These are phyloP conservation scores for Vaccinium darrowii DNA, from an alignment of 148 eudicot species.

Conservation along the genomic window DNA sequence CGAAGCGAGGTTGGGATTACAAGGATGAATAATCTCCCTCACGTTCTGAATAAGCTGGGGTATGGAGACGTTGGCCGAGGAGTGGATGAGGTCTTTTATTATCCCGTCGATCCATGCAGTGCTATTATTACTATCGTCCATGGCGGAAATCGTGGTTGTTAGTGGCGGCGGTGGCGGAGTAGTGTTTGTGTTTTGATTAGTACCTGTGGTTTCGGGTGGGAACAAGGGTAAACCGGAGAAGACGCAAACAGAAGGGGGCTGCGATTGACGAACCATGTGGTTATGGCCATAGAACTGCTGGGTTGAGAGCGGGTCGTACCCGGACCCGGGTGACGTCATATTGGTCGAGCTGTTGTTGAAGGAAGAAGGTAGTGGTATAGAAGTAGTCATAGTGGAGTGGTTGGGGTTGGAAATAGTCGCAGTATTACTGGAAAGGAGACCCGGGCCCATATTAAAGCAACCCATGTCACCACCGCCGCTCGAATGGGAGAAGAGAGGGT, in stretches of 20 bases:
- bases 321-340: constrained; percentile 24
- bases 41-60: constrained; percentile 87
- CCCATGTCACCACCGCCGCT: background rate
- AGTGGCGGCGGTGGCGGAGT: background rate
- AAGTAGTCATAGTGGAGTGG: constrained; percentile 40
- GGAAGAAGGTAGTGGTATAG: constrained; percentile 19
- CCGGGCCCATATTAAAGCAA: constrained; percentile 12
- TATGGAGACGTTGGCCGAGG: constrained; percentile 55
- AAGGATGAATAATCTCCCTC: constrained; percentile 89
- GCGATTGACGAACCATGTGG: constrained; percentile 8
- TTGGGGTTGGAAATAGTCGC: constrained; percentile 25
- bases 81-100: constrained; percentile 77
- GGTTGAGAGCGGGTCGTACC: constrained; percentile 10
- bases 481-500: background rate
- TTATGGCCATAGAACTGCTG: background rate
- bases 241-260: constrained; percentile 56
- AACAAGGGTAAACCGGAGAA: constrained; percentile 90
- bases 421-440: background rate
- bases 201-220: constrained; percentile 45
- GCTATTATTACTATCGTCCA: constrained; percentile 21
- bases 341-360: background rate
- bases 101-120: constrained; percentile 78
- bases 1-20: constrained; percentile 76
- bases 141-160: background rate
- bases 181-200: background rate